Evolutionary conservation across 768 basidiomycete genomes (phyloP).

Genomic region (Calocybe gangraenosa): DNA sequence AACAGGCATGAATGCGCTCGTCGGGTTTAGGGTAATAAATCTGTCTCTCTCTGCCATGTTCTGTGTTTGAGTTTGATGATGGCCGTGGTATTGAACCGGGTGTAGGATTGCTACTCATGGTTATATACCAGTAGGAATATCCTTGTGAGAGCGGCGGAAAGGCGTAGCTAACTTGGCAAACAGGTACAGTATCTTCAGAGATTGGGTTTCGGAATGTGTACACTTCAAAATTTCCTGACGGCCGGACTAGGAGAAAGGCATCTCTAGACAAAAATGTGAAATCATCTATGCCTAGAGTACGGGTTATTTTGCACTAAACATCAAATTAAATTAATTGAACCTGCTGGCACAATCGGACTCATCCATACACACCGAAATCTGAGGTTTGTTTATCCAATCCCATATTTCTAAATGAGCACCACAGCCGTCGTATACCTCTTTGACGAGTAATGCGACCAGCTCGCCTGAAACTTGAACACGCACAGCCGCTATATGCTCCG

Average conservation of each 20-base stretch:
- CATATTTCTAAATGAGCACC: slow-evolving; percentile 47
- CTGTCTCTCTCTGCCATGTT: slow-evolving; percentile 19
- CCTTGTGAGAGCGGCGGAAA: slow-evolving; percentile 41
- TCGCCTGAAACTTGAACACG: slow-evolving; percentile 43
- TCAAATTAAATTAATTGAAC: neutral
- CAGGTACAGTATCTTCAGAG: slow-evolving; percentile 23
- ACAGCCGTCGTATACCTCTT: slow-evolving; percentile 36
- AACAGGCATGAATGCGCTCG: slow-evolving; percentile 49
- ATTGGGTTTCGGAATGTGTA: slow-evolving; percentile 41
- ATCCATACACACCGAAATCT: slow-evolving; percentile 33
- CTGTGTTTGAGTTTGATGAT: slow-evolving; percentile 10
- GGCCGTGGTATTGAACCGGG: slow-evolving; percentile 35
- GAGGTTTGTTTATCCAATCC: slow-evolving; percentile 41
- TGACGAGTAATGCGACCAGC: slow-evolving; percentile 45
- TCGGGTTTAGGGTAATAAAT: slow-evolving; percentile 41
- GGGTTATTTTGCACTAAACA: slow-evolving; percentile 36
- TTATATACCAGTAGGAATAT: slow-evolving; percentile 51
- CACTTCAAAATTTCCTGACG: slow-evolving; percentile 44
- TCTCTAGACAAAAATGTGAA: slow-evolving; percentile 45
- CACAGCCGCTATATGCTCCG: slow-evolving; percentile 35
- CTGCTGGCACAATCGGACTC: slow-evolving; percentile 3
- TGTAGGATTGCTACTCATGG: slow-evolving; percentile 48
- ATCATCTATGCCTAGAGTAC: slow-evolving; percentile 44
- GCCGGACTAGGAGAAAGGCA: slow-evolving; percentile 43
- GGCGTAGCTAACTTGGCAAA: slow-evolving; percentile 31